These are phyloP conservation scores for Blastocystis sp. DNA, from an alignment of 352 stramenopile genomes.

Conservation along the genomic window DNA sequence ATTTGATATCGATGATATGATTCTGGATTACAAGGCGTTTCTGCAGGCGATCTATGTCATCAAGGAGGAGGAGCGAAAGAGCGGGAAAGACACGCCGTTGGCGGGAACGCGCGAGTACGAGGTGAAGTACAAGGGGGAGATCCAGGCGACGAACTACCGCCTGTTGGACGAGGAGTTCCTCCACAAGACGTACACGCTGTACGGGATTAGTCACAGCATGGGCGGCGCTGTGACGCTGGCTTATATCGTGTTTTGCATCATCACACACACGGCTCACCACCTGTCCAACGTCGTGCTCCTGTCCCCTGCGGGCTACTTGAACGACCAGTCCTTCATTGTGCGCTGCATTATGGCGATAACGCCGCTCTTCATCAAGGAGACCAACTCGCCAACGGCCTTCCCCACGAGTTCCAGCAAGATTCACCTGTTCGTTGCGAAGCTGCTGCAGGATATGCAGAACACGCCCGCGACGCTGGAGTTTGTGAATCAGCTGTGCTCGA, in stretches of 20 bases:
- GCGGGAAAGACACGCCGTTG: background rate
- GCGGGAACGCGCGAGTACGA: background rate
- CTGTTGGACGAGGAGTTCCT: constrained; percentile 46
- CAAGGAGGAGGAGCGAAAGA: constrained; percentile 25
- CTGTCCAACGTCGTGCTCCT: constrained; percentile 69
- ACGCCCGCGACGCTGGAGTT: constrained; percentile 67
- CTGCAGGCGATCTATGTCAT: constrained; percentile 60
- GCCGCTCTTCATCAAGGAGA: constrained; percentile 1
- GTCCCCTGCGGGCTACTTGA: constrained; percentile 68
- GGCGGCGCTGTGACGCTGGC: constrained; percentile 69
- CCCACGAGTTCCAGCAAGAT: background rate
- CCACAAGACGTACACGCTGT: constrained; percentile 46
- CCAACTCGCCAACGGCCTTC: constrained; percentile 26
- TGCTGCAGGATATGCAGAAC: constrained; percentile 69
- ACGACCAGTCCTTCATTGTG: constrained; percentile 62
- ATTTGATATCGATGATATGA: constrained; percentile 71
- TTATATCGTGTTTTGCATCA: constrained; percentile 64
- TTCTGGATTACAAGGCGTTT: constrained; percentile 70
- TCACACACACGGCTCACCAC: constrained; percentile 59
- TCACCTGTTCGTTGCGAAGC: constrained; percentile 59
- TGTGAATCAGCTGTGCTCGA: constrained; percentile 37
- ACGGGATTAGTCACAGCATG: constrained; percentile 70
- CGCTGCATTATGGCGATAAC: background rate
- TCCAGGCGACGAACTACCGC: constrained; percentile 64
- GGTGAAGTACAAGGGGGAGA: constrained; percentile 67